Evolutionary conservation across 805 yeast genomes (phyloP).

Genomic region (Candida hispaniensis): DNA sequence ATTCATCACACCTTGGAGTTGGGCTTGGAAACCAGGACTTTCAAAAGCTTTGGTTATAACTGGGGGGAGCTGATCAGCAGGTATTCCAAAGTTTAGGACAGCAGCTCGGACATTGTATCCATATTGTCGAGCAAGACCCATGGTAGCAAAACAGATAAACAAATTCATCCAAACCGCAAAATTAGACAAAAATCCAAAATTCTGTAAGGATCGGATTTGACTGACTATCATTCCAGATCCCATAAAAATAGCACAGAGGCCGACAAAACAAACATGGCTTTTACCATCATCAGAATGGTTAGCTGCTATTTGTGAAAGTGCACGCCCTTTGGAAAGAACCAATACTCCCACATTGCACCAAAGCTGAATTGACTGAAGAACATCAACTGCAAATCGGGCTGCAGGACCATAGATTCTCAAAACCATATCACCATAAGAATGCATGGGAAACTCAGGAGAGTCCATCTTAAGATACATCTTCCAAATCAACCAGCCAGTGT

Average conservation of each 20-base stretch:
- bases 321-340: conserved; percentile 33
- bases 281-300: conserved; percentile 10
- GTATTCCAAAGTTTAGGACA: too few species aligned
- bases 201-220: conserved; percentile 33
- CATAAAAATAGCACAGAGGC: conserved; percentile 36
- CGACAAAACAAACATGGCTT: conserved; percentile 32
- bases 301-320: conserved; percentile 33
- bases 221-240: conserved; percentile 36
- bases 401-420: conserved; percentile 31
- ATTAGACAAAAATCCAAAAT: conserved; percentile 36
- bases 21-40: conserved; percentile 26
- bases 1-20: conserved; percentile 34
- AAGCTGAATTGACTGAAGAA: conserved; percentile 34
- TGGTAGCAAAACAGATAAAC: conserved; percentile 35
- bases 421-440: conserved; percentile 34
- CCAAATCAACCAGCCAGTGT: conserved; percentile 33
- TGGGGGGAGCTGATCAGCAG: too few species aligned
- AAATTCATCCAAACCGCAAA: conserved; percentile 40
- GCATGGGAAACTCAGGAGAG: conserved; percentile 34
- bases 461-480: conserved; percentile 29
- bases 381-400: conserved; percentile 27
- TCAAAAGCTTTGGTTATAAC: conserved; percentile 25
- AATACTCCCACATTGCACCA: conserved; percentile 35
- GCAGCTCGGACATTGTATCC: too few species aligned
- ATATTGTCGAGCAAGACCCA: conserved; percentile 33